These are phyloP conservation scores for Populus ilicifolia DNA, from an alignment of 345 rosid genomes.

Conservation along the genomic window DNA sequence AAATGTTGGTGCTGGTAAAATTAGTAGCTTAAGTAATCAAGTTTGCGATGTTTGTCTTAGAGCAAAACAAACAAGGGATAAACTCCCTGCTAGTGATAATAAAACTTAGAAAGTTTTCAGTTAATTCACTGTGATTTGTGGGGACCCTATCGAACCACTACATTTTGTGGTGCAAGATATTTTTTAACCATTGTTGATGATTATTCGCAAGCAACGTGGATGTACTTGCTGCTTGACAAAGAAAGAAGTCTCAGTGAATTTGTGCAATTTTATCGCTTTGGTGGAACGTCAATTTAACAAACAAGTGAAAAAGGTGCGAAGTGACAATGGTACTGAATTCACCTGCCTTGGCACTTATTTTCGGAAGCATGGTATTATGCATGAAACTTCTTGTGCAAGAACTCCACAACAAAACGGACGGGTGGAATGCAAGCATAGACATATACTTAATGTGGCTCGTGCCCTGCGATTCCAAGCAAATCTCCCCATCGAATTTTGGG, in stretches of 20 bases:
- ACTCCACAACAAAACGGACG: slow-evolving; percentile 19
- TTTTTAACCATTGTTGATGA: slow-evolving; percentile 24
- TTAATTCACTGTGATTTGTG: not conserved
- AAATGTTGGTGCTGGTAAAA: not conserved
- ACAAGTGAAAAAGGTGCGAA: not conserved
- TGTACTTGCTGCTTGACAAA: slow-evolving; percentile 17
- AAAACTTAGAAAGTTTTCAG: slow-evolving; percentile 9
- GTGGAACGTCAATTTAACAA: not conserved
- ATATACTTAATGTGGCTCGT: slow-evolving; percentile 7
- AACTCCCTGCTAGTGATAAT: not conserved
- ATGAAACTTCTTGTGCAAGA: not conserved
- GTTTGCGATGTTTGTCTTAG: slow-evolving; percentile 11
- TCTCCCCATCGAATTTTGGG: slow-evolving; percentile 2
- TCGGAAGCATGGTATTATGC: not conserved
- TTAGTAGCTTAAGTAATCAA: too few relatives aligned
- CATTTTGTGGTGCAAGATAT: not conserved
- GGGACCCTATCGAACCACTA: not conserved
- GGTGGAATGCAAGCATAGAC: slow-evolving; percentile 7
- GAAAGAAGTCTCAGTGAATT: not conserved
- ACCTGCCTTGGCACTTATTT: not conserved
- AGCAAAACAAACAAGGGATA: slow-evolving; percentile 13
- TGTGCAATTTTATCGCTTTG: not conserved
- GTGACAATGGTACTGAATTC: slow-evolving; percentile 18
- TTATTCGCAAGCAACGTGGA: slow-evolving; percentile 6
- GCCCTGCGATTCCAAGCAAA: slow-evolving; percentile 1